Evolutionary conservation across 495 filamentous ascomycete genomes (phyloP), one percentile per base, ranked within the genome.

Genomic region (Emericellopsis terricola): DNA sequence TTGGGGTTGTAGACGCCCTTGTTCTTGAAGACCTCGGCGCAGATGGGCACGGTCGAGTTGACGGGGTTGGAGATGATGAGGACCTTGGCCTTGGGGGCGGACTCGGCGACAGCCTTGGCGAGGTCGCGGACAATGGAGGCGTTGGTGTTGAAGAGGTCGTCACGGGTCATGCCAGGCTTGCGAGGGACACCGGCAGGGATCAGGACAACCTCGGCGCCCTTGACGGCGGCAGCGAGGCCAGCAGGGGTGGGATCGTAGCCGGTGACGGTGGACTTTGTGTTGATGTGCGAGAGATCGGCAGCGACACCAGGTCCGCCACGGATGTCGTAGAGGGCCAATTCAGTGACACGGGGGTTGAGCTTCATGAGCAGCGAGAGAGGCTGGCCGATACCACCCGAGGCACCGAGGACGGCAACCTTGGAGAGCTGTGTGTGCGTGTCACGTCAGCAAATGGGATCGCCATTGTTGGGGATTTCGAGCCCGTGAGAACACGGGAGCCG

Each of bases 131-230:
- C 89, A 52, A 97, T 97, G 44, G 84, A 93, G 57, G 91, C 89
- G 60, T 97, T 97, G 69, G 87, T 97, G 70, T 97, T 97, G 81
- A 97, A 97, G 36, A 97, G 80, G 53, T 97, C 85, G 64, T 96
- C 89, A 66, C 89, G 84, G 64, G 81, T 91, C 89, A 97, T 97
- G 62, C 89, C 89, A 51, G 89, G 89, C 73, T 97, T 97, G 65
- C 89, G 85, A 45, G 89, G 89, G 43, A 97, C 89, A 65, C 89
- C 89, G 47, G 89, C 89, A 47, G 89, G 89, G 56, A 97, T 96
- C 48, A 97, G 75, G 47, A 97, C 84, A 47, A 97, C 75, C 54
- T 96, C 83, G 42, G 83, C 62, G 51, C 73, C 85, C 59, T 78
- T 79, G 51, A 96, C 73, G 42, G 74, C 73, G 44, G 67, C 66